These are phyloP conservation scores for Anisodus acutangulus DNA, from an alignment of 257 asterid genomes.

Conservation along the genomic window DNA sequence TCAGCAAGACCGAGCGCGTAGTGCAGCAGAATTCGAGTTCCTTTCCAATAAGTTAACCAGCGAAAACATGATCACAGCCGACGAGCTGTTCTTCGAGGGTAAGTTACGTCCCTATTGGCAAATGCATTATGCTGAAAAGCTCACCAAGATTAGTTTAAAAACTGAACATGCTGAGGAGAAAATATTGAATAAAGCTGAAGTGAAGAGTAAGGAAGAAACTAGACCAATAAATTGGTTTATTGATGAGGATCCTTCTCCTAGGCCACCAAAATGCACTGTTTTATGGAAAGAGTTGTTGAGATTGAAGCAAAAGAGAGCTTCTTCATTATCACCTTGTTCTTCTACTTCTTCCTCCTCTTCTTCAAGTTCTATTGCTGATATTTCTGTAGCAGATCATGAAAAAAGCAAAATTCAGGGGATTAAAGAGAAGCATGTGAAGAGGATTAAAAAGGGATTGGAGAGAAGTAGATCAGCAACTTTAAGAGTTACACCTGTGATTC, in stretches of 20 bases:
- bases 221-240: conserved; percentile 60
- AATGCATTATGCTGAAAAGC: conserved; percentile 59
- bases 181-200: not conserved
- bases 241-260: conserved; percentile 93
- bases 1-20: conserved; percentile 33
- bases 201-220: conserved; percentile 45
- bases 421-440: conserved; percentile 54
- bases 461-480: conserved; percentile 61
- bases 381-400: conserved; percentile 35
- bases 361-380: conserved; percentile 41
- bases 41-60: conserved; percentile 47
- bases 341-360: conserved; percentile 56
- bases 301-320: conserved; percentile 62
- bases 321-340: conserved; percentile 55
- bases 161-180: conserved; percentile 34
- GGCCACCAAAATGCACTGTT: conserved; percentile 93
- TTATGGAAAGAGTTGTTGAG: conserved; percentile 78
- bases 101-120: conserved; percentile 76
- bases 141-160: conserved; percentile 51
- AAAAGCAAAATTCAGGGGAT: conserved; percentile 38
- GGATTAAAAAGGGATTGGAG: conserved; percentile 66
- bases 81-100: conserved; percentile 72
- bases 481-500: conserved; percentile 71
- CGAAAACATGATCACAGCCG: conserved; percentile 68
- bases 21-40: conserved; percentile 69